phyloP scores from a whole-genome alignment of 805 yeast genomes.

The Blastobotrys parvus region DNA sequence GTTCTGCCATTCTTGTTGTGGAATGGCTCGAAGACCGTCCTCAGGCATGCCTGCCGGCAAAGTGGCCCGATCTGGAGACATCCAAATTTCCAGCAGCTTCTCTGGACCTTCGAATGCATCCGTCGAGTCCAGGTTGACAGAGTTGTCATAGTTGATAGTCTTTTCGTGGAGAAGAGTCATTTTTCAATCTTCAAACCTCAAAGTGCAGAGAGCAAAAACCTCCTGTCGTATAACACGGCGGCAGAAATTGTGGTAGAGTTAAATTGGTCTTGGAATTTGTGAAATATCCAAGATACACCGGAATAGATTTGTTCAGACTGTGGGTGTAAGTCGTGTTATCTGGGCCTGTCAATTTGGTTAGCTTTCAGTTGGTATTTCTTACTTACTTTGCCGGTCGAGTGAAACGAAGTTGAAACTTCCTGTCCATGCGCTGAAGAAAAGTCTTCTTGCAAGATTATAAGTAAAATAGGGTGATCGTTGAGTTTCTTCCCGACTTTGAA shows the following conservation, averaged over 20 bases:
- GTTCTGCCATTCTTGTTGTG: constrained; percentile 58
- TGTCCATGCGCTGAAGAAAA: constrained; percentile 25
- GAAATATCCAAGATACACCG: too few species aligned
- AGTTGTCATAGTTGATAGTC: constrained; percentile 70
- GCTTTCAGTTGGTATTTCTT: too few species aligned
- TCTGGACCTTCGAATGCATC: constrained; percentile 98
- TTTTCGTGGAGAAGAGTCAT: constrained; percentile 7
- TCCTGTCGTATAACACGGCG: too few species aligned
- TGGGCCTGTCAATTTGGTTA: too few species aligned
- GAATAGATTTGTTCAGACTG: too few species aligned
- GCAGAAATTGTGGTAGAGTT: too few species aligned
- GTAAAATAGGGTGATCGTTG: constrained; percentile 5
- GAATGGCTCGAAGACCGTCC: constrained; percentile 49
- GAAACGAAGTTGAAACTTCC: constrained; percentile 29
- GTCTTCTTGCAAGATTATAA: neutral
- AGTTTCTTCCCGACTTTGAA: constrained; percentile 7
- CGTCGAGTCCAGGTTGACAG: constrained; percentile 74
- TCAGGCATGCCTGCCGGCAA: constrained; percentile 31
- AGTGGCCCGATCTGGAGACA: constrained; percentile 44
- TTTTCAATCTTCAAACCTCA: too few species aligned
- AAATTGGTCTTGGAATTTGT: too few species aligned
- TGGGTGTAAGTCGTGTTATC: constrained; percentile 24
- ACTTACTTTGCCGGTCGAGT: constrained; percentile 27
- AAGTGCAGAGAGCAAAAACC: too few species aligned
- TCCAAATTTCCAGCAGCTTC: constrained; percentile 86